Conservation (phyloP, 2,329 filamentous ascomycete genomes). For the Tolypocladium pustulatum region DNA sequence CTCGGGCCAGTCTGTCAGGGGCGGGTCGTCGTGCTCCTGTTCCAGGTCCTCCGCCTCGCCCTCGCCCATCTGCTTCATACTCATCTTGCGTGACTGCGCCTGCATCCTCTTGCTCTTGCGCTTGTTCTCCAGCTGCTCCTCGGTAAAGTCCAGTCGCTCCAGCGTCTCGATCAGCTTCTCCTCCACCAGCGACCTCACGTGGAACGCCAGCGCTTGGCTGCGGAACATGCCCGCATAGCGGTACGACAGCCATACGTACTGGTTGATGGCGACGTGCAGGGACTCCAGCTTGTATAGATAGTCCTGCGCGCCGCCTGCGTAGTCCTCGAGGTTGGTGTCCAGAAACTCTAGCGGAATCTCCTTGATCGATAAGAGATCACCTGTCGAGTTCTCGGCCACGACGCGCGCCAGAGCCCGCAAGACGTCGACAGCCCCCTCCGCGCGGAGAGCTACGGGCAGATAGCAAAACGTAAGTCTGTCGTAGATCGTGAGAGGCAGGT, state of each 20-base stretch:
- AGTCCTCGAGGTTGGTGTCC: constrained; percentile 44
- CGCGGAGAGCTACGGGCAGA: constrained; percentile 53
- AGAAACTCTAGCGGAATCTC: constrained; percentile 64
- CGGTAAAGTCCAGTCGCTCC: constrained; percentile 39
- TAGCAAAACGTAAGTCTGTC: constrained; percentile 70
- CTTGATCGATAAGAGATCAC: constrained; percentile 60
- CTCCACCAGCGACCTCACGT: constrained; percentile 71
- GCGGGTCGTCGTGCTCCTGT: constrained; percentile 9
- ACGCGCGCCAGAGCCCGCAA: constrained; percentile 56
- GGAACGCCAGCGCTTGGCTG: constrained; percentile 63
- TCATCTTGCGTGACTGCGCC: constrained; percentile 8
- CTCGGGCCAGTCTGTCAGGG: constrained; percentile 3
- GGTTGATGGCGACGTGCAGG: constrained; percentile 71
- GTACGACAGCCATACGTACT: constrained; percentile 91
- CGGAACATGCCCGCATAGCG: constrained; percentile 73
- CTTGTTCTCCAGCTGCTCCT: constrained; percentile 18
- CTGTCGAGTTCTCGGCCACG: constrained; percentile 56
- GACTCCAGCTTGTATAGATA: constrained; percentile 63
- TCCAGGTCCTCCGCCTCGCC: constrained; percentile 6
- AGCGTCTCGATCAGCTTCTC: constrained; percentile 48
- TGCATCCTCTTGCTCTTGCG: constrained; percentile 12
- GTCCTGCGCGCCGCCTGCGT: constrained; percentile 25
- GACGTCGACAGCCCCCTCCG: constrained; percentile 34
- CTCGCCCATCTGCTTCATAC: constrained; percentile 4
- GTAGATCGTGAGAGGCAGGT: constrained; percentile 54